Base-by-base conservation (phyloP, 129 eudicot genomes). In the Logfia minima region DNA sequence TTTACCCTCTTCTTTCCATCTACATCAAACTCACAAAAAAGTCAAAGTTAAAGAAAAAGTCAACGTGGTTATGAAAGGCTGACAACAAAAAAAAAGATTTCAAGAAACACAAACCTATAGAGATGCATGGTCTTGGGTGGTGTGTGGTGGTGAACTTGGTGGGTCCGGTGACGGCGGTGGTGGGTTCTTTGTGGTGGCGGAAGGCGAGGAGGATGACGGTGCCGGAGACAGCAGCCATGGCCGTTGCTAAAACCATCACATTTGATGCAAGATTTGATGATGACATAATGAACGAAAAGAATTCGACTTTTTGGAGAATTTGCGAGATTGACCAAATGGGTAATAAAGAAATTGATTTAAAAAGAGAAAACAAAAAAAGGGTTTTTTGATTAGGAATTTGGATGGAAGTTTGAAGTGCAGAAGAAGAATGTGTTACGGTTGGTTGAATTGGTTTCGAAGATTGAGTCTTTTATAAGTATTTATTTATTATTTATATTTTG, bases 201-300 rank as follows among this genome's bases (percentile, higher is more conserved):
- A 85, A 56, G 68, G 89, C 86, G 55, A 92, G 88, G 75, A 92
- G 84, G 70, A 89, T 74, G 7, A 86, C 81, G 73, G 92, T 92
- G 75, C 97, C 90, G 70, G 97, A 92, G 58, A 87, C 88, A 17
- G 92, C 89, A 11, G 90, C 94, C 90, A 92, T 84, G 81, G 90
- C 90, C 4, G 95, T 92, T 56, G 85, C 95, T 51, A 92, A 75
- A 51, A 89, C 86, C 69, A 83, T 81, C 3, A 86, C 84, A n/a
- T 85, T 83, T 19, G 88, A 86, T 53, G 79, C 79, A 64, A 90
- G 61, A 76, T 72, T 68, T 14, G 93, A 83, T 71, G 92, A 78
- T 84, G 90, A 83, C 77, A 26, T 51, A 52, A 45, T 52, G 53
- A 43, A 59, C 17, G 53, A 45, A 45, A 11, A 45, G 48, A 13